Conservation (phyloP, 1,139 yeast genomes). For the Barnettozyma hawaiiensis region DNA sequence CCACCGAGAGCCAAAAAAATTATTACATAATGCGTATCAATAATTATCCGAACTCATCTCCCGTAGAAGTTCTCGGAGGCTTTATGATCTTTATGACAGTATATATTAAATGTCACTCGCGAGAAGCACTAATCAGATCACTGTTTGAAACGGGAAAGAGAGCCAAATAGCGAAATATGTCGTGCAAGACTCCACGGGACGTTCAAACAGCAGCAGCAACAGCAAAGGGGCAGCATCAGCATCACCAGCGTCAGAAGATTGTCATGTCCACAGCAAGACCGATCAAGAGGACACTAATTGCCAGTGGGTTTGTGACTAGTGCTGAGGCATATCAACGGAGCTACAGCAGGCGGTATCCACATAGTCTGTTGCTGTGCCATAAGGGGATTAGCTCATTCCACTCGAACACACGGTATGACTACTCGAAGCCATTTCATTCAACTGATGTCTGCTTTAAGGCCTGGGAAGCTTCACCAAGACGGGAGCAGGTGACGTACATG, state of each 20-base stretch:
- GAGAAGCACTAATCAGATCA: neutral
- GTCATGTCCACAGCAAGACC: neutral
- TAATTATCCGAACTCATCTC: no score
- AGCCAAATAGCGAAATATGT: neutral
- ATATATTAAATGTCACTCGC: neutral
- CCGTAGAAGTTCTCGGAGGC: no score
- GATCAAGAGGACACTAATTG: neutral
- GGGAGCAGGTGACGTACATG: neutral
- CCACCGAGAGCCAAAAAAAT: no score
- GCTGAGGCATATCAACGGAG: neutral
- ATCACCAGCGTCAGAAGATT: no score
- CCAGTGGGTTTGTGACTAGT: neutral
- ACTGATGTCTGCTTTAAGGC: neutral
- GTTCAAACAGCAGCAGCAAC: neutral
- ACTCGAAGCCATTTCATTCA: constrained; percentile 1
- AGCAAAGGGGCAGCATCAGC: no score
- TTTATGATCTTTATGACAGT: no score
- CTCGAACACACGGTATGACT: neutral
- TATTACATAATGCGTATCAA: no score
- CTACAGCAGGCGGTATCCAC: neutral
- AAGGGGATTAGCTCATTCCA: neutral
- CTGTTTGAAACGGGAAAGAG: no score
- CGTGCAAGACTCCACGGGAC: neutral
- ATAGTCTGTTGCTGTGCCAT: neutral
- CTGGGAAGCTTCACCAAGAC: neutral